These are phyloP conservation scores for Nemania diffusa DNA, from an alignment of 2,329 filamentous ascomycete genomes.

Conservation along the genomic window DNA sequence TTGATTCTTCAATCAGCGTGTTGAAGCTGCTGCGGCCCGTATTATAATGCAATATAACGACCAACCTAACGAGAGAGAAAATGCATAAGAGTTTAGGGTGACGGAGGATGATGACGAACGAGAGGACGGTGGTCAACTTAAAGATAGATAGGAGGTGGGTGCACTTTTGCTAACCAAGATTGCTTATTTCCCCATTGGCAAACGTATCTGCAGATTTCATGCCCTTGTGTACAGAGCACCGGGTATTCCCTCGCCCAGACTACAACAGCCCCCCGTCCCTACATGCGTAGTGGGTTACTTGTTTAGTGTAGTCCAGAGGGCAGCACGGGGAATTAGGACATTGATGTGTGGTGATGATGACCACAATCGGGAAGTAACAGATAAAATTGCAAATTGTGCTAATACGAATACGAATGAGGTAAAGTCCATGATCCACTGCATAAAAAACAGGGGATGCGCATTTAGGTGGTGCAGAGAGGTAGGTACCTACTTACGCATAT, in stretches of 20 bases:
- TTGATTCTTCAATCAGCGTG: slow-evolving; percentile 18
- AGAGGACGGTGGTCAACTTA: background rate
- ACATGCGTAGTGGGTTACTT: background rate
- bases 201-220: slow-evolving; percentile 12
- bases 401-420: slow-evolving; percentile 18
- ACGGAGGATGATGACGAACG: slow-evolving; percentile 1
- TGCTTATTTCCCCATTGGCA: slow-evolving; percentile 2
- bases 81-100: background rate
- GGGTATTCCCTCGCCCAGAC: too few relatives aligned
- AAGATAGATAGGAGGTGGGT: slow-evolving; percentile 12
- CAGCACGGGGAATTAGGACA: background rate
- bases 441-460: background rate
- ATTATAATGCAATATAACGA: background rate
- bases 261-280: background rate
- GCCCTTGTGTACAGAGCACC: background rate
- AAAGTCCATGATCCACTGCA: background rate
- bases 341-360: background rate
- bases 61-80: background rate
- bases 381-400: slow-evolving; percentile 15
- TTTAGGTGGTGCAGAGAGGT: background rate
- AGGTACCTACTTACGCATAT: background rate
- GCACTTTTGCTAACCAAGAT: slow-evolving; percentile 8
- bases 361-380: background rate
- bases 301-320: background rate
- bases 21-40: background rate